Base-by-base conservation (phyloP, 306 rosid genomes). In the Mimosa bimucronata region DNA sequence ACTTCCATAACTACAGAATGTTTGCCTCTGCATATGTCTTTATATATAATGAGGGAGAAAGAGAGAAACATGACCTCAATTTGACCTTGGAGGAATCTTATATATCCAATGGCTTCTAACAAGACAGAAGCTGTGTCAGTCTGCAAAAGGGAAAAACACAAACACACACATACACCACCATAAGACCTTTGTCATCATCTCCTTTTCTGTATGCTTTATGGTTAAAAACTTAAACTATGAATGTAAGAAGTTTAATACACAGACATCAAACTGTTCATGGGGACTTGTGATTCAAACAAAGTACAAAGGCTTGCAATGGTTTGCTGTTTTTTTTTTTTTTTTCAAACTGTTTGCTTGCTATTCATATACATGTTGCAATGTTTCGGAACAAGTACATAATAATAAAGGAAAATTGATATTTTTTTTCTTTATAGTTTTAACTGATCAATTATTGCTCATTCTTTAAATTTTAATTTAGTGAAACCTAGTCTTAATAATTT, bases 71-170 rank as follows among this genome's bases (percentile, higher is more conserved):
- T 86, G 84, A 93, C 98, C 98, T 93, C 93, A 83, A 93, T 91
- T 87, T 93, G 98, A 85, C 87, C 83, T 77, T 91, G 91, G 55
- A 93, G 94, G 92, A 93, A 93, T 88, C 93, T 87, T 75, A 93
- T 89, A 75, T 90, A 93, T 66, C 93, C 97, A 86, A 90, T 90
- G 86, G 91, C 91, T 85, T 92, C 97, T 80, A 92, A 80, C 91
- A 94, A 84, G 75, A 94, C 97, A 83, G 98, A 92, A 81, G 97
- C 97, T 60, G 97, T 92, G 96, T 94, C 98, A 86, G 97, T 94
- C 98, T 94, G 98, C 97, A 90, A 89, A 94, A 90, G 94, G 73
- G 77, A 80, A 72, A 81, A 57, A 79, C 81, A 55, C 50, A 78
- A 76, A 44, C 60, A 74, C 65, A 23, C 13, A 21, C 65, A 25